Evolutionary conservation across 2,329 filamentous ascomycete species (phyloP).

Genomic region (Talaromyces sp.): DNA sequence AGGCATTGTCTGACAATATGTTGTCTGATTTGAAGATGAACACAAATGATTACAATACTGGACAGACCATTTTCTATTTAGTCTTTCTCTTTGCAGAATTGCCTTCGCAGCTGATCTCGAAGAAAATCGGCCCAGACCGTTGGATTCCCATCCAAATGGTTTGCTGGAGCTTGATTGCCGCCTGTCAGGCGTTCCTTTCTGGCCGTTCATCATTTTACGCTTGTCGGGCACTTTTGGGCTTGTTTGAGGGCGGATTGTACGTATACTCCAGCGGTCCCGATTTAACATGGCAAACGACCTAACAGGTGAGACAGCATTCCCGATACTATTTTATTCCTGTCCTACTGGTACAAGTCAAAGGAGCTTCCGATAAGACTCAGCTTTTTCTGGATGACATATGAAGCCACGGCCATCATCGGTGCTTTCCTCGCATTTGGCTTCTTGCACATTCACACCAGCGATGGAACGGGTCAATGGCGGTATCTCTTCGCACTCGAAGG

Average conservation of each 20-base stretch:
- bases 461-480: constrained; percentile 38
- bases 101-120: constrained; percentile 51
- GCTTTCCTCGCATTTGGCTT: constrained; percentile 44
- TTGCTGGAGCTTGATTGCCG: constrained; percentile 51
- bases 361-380: constrained; percentile 64
- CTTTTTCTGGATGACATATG: constrained; percentile 65
- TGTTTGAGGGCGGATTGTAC: constrained; percentile 53
- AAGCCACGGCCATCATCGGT: constrained; percentile 41
- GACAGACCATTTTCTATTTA: constrained; percentile 35
- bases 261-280: constrained; percentile 41
- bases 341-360: constrained; percentile 68
- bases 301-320: constrained; percentile 28
- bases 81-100: constrained; percentile 43
- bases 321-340: constrained; percentile 52
- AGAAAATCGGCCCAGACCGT: constrained; percentile 48
- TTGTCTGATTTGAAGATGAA: constrained; percentile 46
- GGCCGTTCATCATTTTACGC: constrained; percentile 39
- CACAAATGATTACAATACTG: constrained; percentile 42
- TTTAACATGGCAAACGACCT: background rate
- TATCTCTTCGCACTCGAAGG: constrained; percentile 40
- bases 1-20: constrained; percentile 59
- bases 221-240: constrained; percentile 43
- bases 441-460: constrained; percentile 31
- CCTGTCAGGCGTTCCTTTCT: constrained; percentile 46
- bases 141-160: constrained; percentile 57